These are phyloP conservation scores for Cadophora sp. DNA, from an alignment of 2,329 filamentous ascomycete species.

Conservation along the genomic window DNA sequence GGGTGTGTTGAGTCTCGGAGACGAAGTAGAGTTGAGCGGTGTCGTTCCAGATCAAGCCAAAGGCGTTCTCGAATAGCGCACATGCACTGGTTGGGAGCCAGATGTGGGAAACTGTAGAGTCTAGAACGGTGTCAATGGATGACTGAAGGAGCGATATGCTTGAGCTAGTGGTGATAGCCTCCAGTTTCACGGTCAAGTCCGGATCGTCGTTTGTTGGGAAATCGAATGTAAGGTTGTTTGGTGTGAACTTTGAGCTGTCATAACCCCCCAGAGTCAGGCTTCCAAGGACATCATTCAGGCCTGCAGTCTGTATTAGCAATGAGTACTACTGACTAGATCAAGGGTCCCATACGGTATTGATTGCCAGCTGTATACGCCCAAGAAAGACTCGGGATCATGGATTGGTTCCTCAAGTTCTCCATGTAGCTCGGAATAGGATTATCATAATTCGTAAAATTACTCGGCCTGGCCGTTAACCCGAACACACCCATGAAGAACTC, in stretches of 20 bases:
- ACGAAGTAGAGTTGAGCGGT: conserved; percentile 46
- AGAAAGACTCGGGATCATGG: conserved; percentile 48
- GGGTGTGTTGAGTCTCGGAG: conserved; percentile 35
- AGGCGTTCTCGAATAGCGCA: conserved; percentile 45
- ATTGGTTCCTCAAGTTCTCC: conserved; percentile 46
- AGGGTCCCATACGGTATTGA: conserved; percentile 45
- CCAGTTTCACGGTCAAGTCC: conserved; percentile 48
- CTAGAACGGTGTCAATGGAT: conserved; percentile 44
- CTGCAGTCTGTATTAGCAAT: conserved; percentile 43
- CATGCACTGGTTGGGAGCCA: conserved; percentile 48
- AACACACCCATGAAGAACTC: conserved; percentile 46
- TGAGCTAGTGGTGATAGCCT: conserved; percentile 42
- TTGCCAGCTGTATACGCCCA: conserved; percentile 52
- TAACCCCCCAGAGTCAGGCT: conserved; percentile 51
- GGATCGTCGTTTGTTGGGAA: conserved; percentile 47
- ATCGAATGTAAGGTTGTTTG: conserved; percentile 47
- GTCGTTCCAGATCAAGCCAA: conserved; percentile 48
- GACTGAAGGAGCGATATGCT: conserved; percentile 33
- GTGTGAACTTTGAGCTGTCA: conserved; percentile 48
- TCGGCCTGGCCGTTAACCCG: conserved; percentile 48
- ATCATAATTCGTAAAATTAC: conserved; percentile 48
- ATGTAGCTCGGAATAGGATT: conserved; percentile 46
- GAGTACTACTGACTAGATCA: neutral
- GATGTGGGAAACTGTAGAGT: conserved; percentile 49
- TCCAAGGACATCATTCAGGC: conserved; percentile 44